A percentile compares a stretch with the other conserved stretches of the same genome.
phyloP scores from a whole-genome alignment of 2,329 filamentous ascomycete genomes.

The Epichloe uncinata region DNA sequence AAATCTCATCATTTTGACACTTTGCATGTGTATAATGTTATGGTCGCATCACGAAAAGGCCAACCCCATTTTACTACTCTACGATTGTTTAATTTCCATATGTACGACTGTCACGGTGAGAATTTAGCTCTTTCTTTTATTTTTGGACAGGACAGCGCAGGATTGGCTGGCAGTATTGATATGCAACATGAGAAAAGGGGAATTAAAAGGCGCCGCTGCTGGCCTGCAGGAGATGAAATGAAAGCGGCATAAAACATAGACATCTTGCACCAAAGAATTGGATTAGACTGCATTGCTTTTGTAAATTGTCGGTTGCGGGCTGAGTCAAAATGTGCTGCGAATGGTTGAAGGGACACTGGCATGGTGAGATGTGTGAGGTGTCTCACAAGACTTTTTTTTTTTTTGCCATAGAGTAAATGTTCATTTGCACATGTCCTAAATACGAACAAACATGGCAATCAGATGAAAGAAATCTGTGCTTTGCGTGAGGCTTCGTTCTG shows the following conservation, averaged over 20 bases:
- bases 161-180: conserved; percentile 1
- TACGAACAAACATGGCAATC: too few species aligned
- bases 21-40: neutral
- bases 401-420: too few species aligned
- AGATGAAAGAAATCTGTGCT: too few species aligned
- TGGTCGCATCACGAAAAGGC: neutral
- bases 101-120: conserved; percentile 6
- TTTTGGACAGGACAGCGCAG: neutral
- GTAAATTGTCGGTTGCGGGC: neutral
- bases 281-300: conserved; percentile 4
- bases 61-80: conserved; percentile 8
- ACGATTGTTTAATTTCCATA: conserved; percentile 16
- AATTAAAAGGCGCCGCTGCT: neutral
- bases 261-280: neutral
- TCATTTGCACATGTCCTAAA: too few species aligned
- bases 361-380: too few species aligned
- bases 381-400: too few species aligned
- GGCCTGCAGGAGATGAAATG: neutral
- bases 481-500: too few species aligned
- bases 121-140: neutral
- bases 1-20: neutral
- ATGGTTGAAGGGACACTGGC: too few species aligned
- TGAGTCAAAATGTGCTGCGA: too few species aligned
- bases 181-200: conserved; percentile 1
- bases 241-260: neutral